phyloP scores from a whole-genome alignment of 2,329 filamentous ascomycete species.

The Colletotrichum scovillei region DNA sequence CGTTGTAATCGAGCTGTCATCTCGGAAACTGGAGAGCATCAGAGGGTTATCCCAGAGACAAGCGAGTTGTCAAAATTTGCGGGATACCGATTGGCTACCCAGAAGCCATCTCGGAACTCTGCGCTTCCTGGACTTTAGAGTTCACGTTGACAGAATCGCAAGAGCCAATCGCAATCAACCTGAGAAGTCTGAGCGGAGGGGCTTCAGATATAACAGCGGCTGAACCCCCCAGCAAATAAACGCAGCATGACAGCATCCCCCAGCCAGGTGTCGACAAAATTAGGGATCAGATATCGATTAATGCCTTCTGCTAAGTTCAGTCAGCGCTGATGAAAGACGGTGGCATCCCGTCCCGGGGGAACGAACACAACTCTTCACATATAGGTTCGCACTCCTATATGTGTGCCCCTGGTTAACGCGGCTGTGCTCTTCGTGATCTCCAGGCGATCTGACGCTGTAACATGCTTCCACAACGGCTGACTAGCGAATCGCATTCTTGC shows the following conservation, averaged over 20 bases:
- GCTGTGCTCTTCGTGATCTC: constrained; percentile 24
- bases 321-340: constrained; percentile 10
- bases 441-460: constrained; percentile 24
- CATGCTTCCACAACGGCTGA: constrained; percentile 12
- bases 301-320: background rate
- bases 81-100: constrained; percentile 21
- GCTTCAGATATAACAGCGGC: background rate
- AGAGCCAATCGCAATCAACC: constrained; percentile 6
- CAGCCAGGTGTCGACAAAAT: background rate
- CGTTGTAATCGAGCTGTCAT: constrained; percentile 18
- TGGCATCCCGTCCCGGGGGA: background rate
- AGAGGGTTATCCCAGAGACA: background rate
- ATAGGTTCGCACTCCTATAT: background rate
- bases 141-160: background rate
- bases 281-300: background rate
- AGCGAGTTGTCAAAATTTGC: constrained; percentile 1
- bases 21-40: background rate
- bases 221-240: background rate
- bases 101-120: constrained; percentile 1
- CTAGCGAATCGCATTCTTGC: constrained; percentile 27
- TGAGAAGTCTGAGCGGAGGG: background rate
- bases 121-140: background rate
- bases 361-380: background rate
- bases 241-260: background rate
- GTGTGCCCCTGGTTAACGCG: constrained; percentile 1